phyloP scores from a whole-genome alignment of 2,329 filamentous ascomycete genomes.

The Fusarium buxicola region DNA sequence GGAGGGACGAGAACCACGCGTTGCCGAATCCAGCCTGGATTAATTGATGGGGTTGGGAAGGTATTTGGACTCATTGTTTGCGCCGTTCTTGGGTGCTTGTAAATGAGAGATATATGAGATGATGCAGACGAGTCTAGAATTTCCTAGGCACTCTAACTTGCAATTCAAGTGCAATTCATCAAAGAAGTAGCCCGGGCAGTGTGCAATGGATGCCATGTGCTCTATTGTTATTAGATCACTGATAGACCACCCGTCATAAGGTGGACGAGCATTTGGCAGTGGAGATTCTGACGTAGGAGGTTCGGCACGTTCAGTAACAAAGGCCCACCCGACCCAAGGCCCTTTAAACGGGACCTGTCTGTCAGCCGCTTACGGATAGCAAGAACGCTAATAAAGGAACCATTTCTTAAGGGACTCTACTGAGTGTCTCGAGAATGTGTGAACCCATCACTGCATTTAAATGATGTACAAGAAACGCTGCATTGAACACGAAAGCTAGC shows the following conservation, averaged over 20 bases:
- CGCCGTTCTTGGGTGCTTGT: too few relatives aligned
- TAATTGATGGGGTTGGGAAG: background rate
- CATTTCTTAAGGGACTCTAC: background rate
- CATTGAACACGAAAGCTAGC: too few relatives aligned
- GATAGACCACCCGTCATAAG: background rate
- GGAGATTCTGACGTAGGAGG: conserved; percentile 14
- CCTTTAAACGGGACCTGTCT: too few relatives aligned
- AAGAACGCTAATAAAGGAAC: conserved; percentile 5
- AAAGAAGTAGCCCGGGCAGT: background rate
- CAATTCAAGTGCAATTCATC: too few relatives aligned
- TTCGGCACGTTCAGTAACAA: background rate
- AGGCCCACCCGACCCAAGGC: conserved; percentile 10
- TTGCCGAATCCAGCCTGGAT: conserved; percentile 14
- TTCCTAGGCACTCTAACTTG: too few relatives aligned
- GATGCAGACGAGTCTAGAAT: too few relatives aligned
- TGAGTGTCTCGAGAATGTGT: too few relatives aligned
- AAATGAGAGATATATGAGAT: too few relatives aligned
- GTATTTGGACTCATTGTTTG: background rate
- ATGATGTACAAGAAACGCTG: too few relatives aligned
- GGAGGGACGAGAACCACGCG: conserved; percentile 20
- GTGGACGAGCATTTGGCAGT: conserved; percentile 3
- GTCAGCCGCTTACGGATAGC: background rate
- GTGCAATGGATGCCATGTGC: background rate
- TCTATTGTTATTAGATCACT: background rate
- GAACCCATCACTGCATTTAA: too few relatives aligned